phyloP scores from a whole-genome alignment of 2,329 filamentous ascomycete species.

The Pseudogymnoascus sp. region DNA sequence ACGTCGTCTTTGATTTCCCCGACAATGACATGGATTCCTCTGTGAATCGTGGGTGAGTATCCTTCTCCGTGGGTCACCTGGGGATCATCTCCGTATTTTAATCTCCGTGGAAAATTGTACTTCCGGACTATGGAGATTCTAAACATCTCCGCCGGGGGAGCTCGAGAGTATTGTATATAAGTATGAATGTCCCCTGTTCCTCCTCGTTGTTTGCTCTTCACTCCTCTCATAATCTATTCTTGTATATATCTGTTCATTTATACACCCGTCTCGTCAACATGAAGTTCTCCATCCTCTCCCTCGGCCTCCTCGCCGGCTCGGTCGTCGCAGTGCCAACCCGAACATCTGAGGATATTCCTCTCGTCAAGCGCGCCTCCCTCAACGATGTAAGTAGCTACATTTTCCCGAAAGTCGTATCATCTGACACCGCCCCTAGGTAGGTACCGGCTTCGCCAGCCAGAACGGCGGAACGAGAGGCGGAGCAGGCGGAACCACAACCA shows the following conservation, averaged over 20 bases:
- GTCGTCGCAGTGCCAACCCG: slow-evolving; percentile 43
- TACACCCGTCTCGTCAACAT: slow-evolving; percentile 37
- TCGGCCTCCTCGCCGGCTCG: slow-evolving; percentile 38
- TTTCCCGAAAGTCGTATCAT: too few species aligned
- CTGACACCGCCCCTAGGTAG: slow-evolving; percentile 4
- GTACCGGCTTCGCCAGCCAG: slow-evolving; percentile 37
- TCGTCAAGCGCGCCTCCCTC: slow-evolving; percentile 38
- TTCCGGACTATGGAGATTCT: not conserved
- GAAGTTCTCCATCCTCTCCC: slow-evolving; percentile 40
- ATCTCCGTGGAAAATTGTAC: not conserved
- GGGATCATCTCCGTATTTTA: not conserved
- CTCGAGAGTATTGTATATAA: not conserved
- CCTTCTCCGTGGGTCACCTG: too few species aligned
- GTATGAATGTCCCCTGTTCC: not conserved
- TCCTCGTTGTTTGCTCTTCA: not conserved
- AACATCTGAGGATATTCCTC: slow-evolving; percentile 37
- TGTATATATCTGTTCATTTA: not conserved
- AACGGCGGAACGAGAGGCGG: slow-evolving; percentile 48
- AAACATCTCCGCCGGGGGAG: not conserved
- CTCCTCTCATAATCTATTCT: not conserved
- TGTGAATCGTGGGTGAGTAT: too few species aligned
- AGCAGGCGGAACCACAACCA: slow-evolving; percentile 44
- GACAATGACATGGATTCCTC: not conserved
- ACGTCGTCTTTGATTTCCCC: not conserved
- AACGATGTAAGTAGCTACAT: slow-evolving; percentile 16